These are phyloP conservation scores for Styphnolobium japonicum DNA, from an alignment of 306 rosid genomes.

Conservation along the genomic window DNA sequence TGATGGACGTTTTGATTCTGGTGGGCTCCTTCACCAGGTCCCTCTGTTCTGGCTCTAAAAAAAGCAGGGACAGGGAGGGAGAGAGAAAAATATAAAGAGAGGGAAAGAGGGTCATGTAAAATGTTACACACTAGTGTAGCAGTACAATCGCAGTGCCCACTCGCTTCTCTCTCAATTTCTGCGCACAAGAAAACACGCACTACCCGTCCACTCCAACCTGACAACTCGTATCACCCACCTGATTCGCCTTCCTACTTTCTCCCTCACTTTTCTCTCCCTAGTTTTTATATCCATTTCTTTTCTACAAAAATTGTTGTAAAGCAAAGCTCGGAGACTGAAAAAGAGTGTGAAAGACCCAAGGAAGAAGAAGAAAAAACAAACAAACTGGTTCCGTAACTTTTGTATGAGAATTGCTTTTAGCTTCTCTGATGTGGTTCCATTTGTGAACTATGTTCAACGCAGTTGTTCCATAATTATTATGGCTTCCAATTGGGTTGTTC, in stretches of 20 bases:
- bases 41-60: not conserved
- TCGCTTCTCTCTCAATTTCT: constrained; percentile 30
- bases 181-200: constrained; percentile 15
- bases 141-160: not conserved
- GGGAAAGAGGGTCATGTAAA: not conserved
- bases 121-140: too few relatives aligned
- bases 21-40: not conserved
- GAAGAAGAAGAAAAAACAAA: not conserved
- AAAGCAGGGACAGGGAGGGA: not conserved
- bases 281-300: not conserved
- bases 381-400: not conserved
- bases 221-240: constrained; percentile 42
- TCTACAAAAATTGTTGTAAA: constrained; percentile 15
- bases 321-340: constrained; percentile 36
- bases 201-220: constrained; percentile 32
- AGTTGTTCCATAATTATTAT: constrained; percentile 29
- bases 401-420: not conserved
- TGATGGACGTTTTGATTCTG: constrained; percentile 8
- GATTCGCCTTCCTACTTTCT: constrained; percentile 18
- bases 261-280: not conserved
- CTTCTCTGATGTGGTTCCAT: not conserved
- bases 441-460: not conserved
- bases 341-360: constrained; percentile 16
- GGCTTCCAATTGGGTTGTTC: constrained; percentile 29
- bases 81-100: too few relatives aligned